Evolutionary conservation across 371 early-diverging fungal species (phyloP).

Genomic region (Rhizopus delemar): DNA sequence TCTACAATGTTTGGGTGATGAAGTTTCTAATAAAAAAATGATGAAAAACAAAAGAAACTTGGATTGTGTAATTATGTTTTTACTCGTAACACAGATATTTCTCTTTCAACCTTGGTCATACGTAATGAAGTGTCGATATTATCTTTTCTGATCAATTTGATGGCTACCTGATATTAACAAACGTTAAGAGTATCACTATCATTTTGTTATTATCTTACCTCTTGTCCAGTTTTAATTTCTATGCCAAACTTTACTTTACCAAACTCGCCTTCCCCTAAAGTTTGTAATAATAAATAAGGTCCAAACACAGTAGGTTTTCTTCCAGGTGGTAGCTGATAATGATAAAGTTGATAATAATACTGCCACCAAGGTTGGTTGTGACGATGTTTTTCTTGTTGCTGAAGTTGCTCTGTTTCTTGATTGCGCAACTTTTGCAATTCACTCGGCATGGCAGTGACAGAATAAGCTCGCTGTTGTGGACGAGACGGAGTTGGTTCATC

Average conservation of each 20-base stretch:
- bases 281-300: slow-evolving; percentile 92
- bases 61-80: slow-evolving; percentile 10
- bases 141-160: slow-evolving; percentile 80
- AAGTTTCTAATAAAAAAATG: slow-evolving; percentile 58
- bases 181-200: slow-evolving; percentile 3
- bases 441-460: slow-evolving; percentile 47
- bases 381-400: slow-evolving; percentile 26
- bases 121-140: slow-evolving; percentile 77
- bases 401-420: slow-evolving; percentile 27
- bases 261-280: slow-evolving; percentile 98
- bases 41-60: background rate
- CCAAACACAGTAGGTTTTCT: slow-evolving; percentile 78
- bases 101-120: slow-evolving; percentile 80
- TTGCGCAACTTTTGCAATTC: slow-evolving; percentile 38
- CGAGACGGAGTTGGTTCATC: slow-evolving; percentile 26
- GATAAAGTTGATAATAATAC: slow-evolving; percentile 44
- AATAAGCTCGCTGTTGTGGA: slow-evolving; percentile 45
- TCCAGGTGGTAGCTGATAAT: slow-evolving; percentile 49
- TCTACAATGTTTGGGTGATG: slow-evolving; percentile 92
- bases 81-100: slow-evolving; percentile 82
- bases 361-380: slow-evolving; percentile 50
- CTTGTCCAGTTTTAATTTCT: slow-evolving; percentile 89
- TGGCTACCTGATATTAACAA: slow-evolving; percentile 66
- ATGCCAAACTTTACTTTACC: slow-evolving; percentile 97
- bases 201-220: slow-evolving; percentile 58